Percentiles rank a stretch among this genome's conserved stretches.
Evolutionary conservation across 2,329 filamentous ascomycete species (phyloP).

Genomic region (Fusarium tjaetaba): DNA sequence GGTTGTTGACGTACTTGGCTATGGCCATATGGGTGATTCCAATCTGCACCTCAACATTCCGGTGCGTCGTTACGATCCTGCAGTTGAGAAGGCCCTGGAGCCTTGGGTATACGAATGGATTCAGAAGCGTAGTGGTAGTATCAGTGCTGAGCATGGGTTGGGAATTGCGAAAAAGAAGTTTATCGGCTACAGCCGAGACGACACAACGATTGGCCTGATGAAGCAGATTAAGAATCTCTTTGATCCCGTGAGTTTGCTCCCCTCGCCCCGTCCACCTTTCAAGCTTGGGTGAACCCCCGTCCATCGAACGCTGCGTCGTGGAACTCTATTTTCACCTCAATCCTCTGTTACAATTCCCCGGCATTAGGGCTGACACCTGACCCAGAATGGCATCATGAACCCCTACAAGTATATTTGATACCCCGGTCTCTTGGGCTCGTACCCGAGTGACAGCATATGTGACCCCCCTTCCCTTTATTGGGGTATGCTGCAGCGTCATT

Average conservation of each 20-base stretch:
- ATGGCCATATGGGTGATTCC: slow-evolving; percentile 97
- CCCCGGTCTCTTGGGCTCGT: slow-evolving; percentile 9
- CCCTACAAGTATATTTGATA: slow-evolving; percentile 91
- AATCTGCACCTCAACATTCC: slow-evolving; percentile 95
- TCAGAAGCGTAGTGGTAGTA: slow-evolving; percentile 84
- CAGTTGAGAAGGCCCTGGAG: slow-evolving; percentile 87
- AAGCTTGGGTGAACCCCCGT: slow-evolving; percentile 5
- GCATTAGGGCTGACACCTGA: slow-evolving; percentile 41
- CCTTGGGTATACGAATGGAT: slow-evolving; percentile 99
- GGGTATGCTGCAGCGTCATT: slow-evolving; percentile 17
- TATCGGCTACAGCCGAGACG: slow-evolving; percentile 90
- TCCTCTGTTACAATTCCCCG: slow-evolving; percentile 1
- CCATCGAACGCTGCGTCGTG: neutral
- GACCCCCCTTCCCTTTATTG: slow-evolving; percentile 8
- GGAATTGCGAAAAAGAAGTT: slow-evolving; percentile 96
- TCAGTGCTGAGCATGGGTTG: slow-evolving; percentile 95
- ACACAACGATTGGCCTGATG: slow-evolving; percentile 90
- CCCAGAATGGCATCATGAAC: slow-evolving; percentile 96
- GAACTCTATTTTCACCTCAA: neutral
- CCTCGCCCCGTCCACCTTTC: neutral
- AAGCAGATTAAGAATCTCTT: slow-evolving; percentile 93
- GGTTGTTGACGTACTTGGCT: slow-evolving; percentile 91
- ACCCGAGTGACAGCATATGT: slow-evolving; percentile 26
- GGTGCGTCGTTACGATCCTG: slow-evolving; percentile 83
- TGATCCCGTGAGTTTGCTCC: slow-evolving; percentile 78